Evolutionary conservation across 2,329 filamentous ascomycete species (phyloP).

Genomic region (Talaromyces sp.): DNA sequence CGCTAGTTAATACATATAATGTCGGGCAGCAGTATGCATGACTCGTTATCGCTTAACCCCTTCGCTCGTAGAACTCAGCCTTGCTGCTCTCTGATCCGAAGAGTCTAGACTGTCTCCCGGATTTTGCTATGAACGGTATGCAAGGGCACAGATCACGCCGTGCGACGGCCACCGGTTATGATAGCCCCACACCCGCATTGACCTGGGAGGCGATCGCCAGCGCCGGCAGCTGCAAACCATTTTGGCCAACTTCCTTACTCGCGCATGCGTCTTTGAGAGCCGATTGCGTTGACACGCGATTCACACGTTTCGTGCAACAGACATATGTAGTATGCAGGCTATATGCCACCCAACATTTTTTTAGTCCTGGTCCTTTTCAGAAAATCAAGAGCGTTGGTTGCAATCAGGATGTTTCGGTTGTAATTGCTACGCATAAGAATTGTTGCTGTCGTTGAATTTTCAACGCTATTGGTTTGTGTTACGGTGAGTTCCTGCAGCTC

Average conservation of each 20-base stretch:
- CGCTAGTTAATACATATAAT: too few relatives aligned
- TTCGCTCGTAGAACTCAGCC: background rate
- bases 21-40: background rate
- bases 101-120: background rate
- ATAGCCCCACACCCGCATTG: background rate
- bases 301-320: background rate
- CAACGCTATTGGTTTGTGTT: background rate
- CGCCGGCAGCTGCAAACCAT: background rate
- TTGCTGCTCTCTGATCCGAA: background rate
- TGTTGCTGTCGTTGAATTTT: background rate
- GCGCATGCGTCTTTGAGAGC: background rate
- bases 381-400: background rate
- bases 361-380: background rate
- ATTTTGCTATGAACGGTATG: background rate
- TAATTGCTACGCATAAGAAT: background rate
- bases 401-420: too few relatives aligned
- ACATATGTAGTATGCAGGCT: too few relatives aligned
- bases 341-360: background rate
- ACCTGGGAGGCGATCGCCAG: background rate
- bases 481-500: background rate
- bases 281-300: background rate
- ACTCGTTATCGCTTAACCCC: background rate
- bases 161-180: background rate
- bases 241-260: background rate
- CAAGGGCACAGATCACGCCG: background rate